phyloP scores from a whole-genome alignment of 2,329 filamentous ascomycete genomes.

The Fusarium tuaranense region DNA sequence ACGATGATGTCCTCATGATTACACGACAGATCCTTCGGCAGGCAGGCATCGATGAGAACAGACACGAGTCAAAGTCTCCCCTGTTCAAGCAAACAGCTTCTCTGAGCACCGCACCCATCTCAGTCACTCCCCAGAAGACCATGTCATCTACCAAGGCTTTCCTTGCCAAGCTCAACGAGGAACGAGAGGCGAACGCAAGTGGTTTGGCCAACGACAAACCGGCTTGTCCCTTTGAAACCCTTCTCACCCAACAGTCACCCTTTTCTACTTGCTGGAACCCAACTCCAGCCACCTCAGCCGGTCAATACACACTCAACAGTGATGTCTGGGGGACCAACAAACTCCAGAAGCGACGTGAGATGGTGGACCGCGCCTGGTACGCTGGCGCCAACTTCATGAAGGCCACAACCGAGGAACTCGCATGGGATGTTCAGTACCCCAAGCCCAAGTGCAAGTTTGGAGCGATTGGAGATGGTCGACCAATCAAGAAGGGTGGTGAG shows the following conservation, averaged over 20 bases:
- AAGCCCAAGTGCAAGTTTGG: conserved; percentile 49
- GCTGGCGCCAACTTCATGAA: conserved; percentile 51
- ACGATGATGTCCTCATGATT: conserved; percentile 40
- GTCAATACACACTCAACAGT: conserved; percentile 23
- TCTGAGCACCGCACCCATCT: not conserved
- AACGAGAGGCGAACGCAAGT: not conserved
- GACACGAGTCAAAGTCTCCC: conserved; percentile 15
- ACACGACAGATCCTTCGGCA: conserved; percentile 38
- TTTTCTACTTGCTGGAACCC: conserved; percentile 13
- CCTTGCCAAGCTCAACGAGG: not conserved
- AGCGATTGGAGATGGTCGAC: conserved; percentile 53
- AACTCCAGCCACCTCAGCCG: not conserved
- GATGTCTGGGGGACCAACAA: conserved; percentile 37
- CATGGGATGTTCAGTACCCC: conserved; percentile 44
- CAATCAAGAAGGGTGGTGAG: conserved; percentile 36
- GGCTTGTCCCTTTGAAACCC: not conserved
- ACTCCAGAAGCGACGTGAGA: conserved; percentile 41
- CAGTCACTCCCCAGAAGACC: not conserved
- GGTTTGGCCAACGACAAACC: not conserved
- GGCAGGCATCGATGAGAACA: conserved; percentile 36
- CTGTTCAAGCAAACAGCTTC: conserved; percentile 15
- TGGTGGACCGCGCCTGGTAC: conserved; percentile 54
- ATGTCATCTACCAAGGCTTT: conserved; percentile 1
- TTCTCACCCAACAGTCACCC: not conserved
- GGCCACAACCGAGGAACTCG: conserved; percentile 47